These are phyloP conservation scores for Acer saccharum DNA, from an alignment of 345 rosid genomes.

Conservation along the genomic window DNA sequence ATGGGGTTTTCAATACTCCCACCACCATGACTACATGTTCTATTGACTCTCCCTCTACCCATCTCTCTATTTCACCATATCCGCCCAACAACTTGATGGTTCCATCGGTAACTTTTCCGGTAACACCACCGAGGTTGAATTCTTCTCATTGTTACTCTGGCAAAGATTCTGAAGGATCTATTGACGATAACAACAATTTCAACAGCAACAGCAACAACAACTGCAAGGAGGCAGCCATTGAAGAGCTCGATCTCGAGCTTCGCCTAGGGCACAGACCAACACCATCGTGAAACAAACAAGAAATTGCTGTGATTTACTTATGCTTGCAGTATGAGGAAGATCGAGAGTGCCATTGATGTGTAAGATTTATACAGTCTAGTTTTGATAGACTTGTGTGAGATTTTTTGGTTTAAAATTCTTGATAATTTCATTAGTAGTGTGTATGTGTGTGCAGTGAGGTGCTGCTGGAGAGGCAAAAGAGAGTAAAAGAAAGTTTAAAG, in stretches of 20 bases:
- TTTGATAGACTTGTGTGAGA: constrained; percentile 18
- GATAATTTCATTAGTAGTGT: constrained; percentile 10
- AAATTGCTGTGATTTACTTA: constrained; percentile 22
- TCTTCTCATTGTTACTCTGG: constrained; percentile 25
- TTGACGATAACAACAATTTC: constrained; percentile 26
- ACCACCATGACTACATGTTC: constrained; percentile 22
- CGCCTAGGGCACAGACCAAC: constrained; percentile 64
- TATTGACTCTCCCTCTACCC: constrained; percentile 50
- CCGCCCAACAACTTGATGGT: constrained; percentile 27
- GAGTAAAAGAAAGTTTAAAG: background rate
- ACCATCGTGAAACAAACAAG: constrained; percentile 19
- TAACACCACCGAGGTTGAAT: constrained; percentile 11
- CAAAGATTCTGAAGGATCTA: constrained; percentile 26
- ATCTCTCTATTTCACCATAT: constrained; percentile 46
- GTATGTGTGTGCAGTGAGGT: background rate
- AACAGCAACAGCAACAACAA: constrained; percentile 23
- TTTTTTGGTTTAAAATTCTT: constrained; percentile 16
- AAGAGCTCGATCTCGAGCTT: constrained; percentile 90
- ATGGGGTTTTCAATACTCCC: constrained; percentile 29
- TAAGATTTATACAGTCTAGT: constrained; percentile 13
- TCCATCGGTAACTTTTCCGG: constrained; percentile 25
- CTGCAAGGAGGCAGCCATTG: constrained; percentile 37
- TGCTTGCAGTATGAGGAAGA: background rate
- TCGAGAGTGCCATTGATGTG: constrained; percentile 11
- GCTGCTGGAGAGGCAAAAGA: constrained; percentile 4